Base-by-base conservation (phyloP, 257 asterid genomes). In the Coffea canephora region DNA sequence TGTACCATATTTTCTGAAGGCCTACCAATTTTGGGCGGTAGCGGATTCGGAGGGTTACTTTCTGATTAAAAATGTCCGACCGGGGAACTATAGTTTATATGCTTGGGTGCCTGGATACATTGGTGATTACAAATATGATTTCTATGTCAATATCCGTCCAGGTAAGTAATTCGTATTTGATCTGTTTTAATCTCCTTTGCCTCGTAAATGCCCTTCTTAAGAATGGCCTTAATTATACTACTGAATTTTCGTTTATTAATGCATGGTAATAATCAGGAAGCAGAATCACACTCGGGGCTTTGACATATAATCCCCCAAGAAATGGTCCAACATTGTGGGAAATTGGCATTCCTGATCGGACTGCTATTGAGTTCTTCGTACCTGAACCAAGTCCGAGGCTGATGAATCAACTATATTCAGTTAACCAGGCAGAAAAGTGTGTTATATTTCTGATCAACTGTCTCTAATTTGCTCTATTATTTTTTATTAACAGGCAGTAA, bases 261-360 rank as follows among this genome's bases (percentile, higher is more conserved):
- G 57, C 39, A 46, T 13, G 25, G 34, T 21, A 25, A 41, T 21
- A 25, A 41, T 3, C 69, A 94, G 98, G 97, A 80, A 36, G 82
- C 80, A 88, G 78, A 74, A 82, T 83, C 36, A 88, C 77, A 82
- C 81, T 93, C 25, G 79, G 83, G 49, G 86, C 79, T 82, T 78
- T 95, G 0, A 59, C 88, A 31, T 91, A 78, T 69, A 81, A 85
- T 16, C 88, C 98, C 77, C 96, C 97, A 68, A 91, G 98, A 69
- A 83, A 68, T 10, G 98, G 98, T 15, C 98, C 97, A 7, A 93
- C 96, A 4, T 43, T 88, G 21, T 95, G 98, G 98, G 98, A 95
- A 84, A 93, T 95, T 43, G 98, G 98, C 43, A 71, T 89, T 62
- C 97, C 98, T 14, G 98, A 95, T 71, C 84, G 98, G 6, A 87